Evolutionary conservation across 2,329 filamentous ascomycete genomes (phyloP).

Genomic region (Cladosporium sp.): DNA sequence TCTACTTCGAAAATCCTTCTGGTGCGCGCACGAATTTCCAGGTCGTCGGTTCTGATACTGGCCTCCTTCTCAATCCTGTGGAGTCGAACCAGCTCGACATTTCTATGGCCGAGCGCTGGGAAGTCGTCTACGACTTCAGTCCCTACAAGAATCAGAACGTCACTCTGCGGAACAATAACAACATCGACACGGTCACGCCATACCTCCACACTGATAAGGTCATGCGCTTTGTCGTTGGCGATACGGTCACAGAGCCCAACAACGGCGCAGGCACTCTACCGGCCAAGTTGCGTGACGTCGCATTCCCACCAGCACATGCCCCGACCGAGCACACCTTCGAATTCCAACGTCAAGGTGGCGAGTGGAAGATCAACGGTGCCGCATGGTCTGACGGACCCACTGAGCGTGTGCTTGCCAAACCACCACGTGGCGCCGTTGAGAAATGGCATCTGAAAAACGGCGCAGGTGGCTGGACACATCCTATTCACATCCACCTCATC

Average conservation of each 20-base stretch:
- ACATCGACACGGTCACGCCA: conserved; percentile 32
- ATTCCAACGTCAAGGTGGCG: conserved; percentile 41
- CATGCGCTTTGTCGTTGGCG: conserved; percentile 50
- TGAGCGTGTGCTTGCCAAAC: conserved; percentile 32
- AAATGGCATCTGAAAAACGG: conserved; percentile 39
- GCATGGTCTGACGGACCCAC: conserved; percentile 30
- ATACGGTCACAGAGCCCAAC: conserved; percentile 34
- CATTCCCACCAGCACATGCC: conserved; percentile 31
- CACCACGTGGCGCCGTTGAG: conserved; percentile 32
- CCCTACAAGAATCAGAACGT: conserved; percentile 44
- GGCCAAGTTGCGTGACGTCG: conserved; percentile 24
- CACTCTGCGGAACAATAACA: conserved; percentile 23
- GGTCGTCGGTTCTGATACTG: conserved; percentile 53
- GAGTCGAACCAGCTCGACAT: conserved; percentile 40
- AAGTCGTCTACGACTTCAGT: conserved; percentile 55
- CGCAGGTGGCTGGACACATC: conserved; percentile 50
- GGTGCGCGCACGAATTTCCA: conserved; percentile 43
- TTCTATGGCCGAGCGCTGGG: conserved; percentile 56
- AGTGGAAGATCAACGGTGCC: conserved; percentile 51
- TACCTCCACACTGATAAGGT: conserved; percentile 45
- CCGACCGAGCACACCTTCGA: conserved; percentile 43
- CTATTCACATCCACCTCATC: conserved; percentile 55
- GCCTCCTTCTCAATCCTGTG: conserved; percentile 48
- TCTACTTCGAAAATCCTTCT: conserved; percentile 41
- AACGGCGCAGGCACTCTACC: conserved; percentile 38